These are phyloP conservation scores for Tagetes patula DNA, from an alignment of 129 eudicot species.

Conservation along the genomic window DNA sequence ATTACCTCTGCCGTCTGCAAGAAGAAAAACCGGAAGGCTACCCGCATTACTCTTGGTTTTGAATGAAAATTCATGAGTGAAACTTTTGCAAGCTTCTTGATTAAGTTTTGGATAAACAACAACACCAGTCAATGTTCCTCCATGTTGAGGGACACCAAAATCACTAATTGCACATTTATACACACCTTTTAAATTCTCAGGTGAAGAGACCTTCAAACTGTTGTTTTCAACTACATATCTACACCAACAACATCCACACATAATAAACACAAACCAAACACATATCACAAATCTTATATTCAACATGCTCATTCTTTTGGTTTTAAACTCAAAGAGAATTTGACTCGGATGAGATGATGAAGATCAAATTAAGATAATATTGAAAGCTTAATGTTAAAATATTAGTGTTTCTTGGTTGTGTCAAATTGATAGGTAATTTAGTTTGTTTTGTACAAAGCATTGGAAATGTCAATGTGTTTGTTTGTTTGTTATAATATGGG, in stretches of 20 bases:
- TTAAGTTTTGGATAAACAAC: slow-evolving; percentile 57
- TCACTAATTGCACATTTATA: slow-evolving; percentile 70
- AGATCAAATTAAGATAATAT: not conserved
- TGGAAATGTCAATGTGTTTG: not conserved
- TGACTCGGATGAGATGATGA: slow-evolving; percentile 9
- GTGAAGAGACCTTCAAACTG: slow-evolving; percentile 67
- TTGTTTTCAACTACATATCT: slow-evolving; percentile 66
- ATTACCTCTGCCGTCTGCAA: slow-evolving; percentile 68
- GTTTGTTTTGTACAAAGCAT: not conserved
- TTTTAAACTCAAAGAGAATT: not conserved
- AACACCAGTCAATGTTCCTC: slow-evolving; percentile 59
- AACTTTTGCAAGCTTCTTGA: slow-evolving; percentile 49
- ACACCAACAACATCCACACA: slow-evolving; percentile 45
- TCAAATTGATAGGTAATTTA: slow-evolving; percentile 4
- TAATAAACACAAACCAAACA: slow-evolving; percentile 36
- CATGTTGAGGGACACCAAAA: slow-evolving; percentile 75
- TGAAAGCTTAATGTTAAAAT: not conserved
- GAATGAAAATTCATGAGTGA: slow-evolving; percentile 42
- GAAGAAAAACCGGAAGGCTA: slow-evolving; percentile 65
- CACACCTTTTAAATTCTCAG: slow-evolving; percentile 45
- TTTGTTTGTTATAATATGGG: not conserved
- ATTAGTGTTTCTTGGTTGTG: not conserved
- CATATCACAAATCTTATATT: slow-evolving; percentile 33
- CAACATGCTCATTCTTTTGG: slow-evolving; percentile 34
- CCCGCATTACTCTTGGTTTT: slow-evolving; percentile 47